Evolutionary conservation across 108 stramenopile species (phyloP).

Genomic region (Cyclostephanos invisitatus): DNA sequence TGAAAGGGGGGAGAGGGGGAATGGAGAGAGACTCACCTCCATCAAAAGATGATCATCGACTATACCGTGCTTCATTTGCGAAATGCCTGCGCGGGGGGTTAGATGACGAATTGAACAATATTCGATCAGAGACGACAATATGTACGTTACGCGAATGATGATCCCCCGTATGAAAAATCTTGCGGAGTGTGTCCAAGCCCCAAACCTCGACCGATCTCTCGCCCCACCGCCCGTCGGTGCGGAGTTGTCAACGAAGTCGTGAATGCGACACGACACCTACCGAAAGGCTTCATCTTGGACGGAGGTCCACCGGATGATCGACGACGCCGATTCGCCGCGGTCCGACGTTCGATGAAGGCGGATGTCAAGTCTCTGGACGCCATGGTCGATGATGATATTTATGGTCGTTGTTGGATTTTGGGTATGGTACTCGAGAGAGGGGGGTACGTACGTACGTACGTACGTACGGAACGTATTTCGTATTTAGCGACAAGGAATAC

Average conservation of each 20-base stretch:
- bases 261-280: slow-evolving; percentile 37
- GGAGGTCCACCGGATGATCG: slow-evolving; percentile 33
- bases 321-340: slow-evolving; percentile 68
- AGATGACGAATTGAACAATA: neutral
- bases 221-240: neutral
- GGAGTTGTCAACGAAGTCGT: neutral
- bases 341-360: slow-evolving; percentile 75
- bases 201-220: neutral
- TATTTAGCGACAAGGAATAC: too few relatives aligned
- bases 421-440: too few relatives aligned
- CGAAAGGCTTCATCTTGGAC: slow-evolving; percentile 47
- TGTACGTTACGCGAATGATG: neutral
- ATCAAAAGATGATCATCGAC: slow-evolving; percentile 42
- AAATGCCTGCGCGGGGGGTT: slow-evolving; percentile 20
- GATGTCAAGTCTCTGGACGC: slow-evolving; percentile 87
- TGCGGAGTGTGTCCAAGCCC: neutral
- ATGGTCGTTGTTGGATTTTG: too few relatives aligned
- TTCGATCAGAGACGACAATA: neutral
- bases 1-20: neutral
- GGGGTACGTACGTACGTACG: too few relatives aligned
- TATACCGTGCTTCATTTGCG: slow-evolving; percentile 36
- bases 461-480: too few relatives aligned
- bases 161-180: neutral
- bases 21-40: slow-evolving; percentile 61
- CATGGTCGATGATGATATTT: slow-evolving; percentile 61